These are phyloP conservation scores for Lasiosphaeria hispida DNA, from an alignment of 495 filamentous ascomycete species.

Conservation along the genomic window DNA sequence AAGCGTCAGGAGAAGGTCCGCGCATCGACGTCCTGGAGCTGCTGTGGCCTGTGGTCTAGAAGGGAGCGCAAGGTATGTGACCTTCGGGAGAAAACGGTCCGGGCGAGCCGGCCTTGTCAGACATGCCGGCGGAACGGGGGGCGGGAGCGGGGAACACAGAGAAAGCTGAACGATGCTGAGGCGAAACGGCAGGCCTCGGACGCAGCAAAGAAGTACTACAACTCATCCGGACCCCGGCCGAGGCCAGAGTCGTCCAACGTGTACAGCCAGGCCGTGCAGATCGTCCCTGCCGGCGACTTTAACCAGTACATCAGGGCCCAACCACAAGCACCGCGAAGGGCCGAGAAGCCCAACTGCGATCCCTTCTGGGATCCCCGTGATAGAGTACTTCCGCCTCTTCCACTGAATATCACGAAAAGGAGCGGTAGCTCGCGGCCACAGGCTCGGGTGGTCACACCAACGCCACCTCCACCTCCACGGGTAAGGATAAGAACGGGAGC, in stretches of 20 bases:
- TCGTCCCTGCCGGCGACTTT: slow-evolving; percentile 4
- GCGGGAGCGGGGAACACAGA: too few relatives aligned
- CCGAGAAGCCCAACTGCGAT: not conserved
- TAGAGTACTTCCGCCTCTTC: not conserved
- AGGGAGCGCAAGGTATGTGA: too few relatives aligned
- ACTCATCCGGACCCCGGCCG: too few relatives aligned
- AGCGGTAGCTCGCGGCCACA: too few relatives aligned
- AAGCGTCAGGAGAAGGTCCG: not conserved
- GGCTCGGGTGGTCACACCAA: not conserved
- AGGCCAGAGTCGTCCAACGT: not conserved
- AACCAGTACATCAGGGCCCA: not conserved
- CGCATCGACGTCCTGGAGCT: not conserved
- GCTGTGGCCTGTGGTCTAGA: not conserved
- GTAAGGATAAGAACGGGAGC: not conserved
- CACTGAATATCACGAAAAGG: too few relatives aligned
- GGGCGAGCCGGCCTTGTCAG: too few relatives aligned
- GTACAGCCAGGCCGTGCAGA: not conserved
- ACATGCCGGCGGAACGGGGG: too few relatives aligned
- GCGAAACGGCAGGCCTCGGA: too few relatives aligned
- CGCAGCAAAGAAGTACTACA: too few relatives aligned
- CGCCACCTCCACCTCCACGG: not conserved
- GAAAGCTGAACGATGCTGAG: too few relatives aligned
- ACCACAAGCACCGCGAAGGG: not conserved
- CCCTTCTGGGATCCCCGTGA: not conserved
- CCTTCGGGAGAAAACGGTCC: too few relatives aligned